Conservation (phyloP, 805 yeast genomes). For the Ascoidea asiatica region DNA sequence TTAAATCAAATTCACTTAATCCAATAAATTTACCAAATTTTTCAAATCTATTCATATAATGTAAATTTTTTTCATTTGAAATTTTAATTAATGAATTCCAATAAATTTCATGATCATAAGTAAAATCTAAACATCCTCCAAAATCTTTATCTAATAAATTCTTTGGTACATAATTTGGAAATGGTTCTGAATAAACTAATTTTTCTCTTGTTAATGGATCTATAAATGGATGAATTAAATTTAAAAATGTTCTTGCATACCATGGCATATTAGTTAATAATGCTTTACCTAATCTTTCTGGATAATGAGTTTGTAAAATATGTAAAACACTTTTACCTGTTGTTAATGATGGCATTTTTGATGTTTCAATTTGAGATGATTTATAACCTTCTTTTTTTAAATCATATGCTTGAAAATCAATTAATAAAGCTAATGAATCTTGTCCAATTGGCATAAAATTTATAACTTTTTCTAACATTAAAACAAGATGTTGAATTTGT, state of each 20-base stretch:
- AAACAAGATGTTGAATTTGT: slow-evolving; percentile 94
- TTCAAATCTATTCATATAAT: slow-evolving; percentile 55
- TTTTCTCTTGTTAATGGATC: slow-evolving; percentile 94
- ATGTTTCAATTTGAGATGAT: slow-evolving; percentile 22
- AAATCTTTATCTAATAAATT: slow-evolving; percentile 74
- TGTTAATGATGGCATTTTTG: slow-evolving; percentile 78
- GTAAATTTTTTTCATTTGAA: slow-evolving; percentile 42
- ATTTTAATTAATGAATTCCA: slow-evolving; percentile 61
- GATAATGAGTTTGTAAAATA: slow-evolving; percentile 93
- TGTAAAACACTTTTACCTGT: slow-evolving; percentile 86
- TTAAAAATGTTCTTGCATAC: slow-evolving; percentile 85
- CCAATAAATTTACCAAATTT: slow-evolving; percentile 65
- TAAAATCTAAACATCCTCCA: slow-evolving; percentile 79
- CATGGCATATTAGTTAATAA: slow-evolving; percentile 86
- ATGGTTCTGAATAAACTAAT: slow-evolving; percentile 83
- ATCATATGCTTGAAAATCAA: slow-evolving; percentile 73
- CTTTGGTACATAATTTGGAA: slow-evolving; percentile 65
- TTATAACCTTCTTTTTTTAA: slow-evolving; percentile 43
- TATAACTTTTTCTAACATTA: slow-evolving; percentile 81
- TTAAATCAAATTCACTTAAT: slow-evolving; percentile 67
- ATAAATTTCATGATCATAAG: slow-evolving; percentile 65
- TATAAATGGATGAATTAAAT: slow-evolving; percentile 86
- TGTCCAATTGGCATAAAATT: slow-evolving; percentile 96
- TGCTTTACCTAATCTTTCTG: slow-evolving; percentile 92
- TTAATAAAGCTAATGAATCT: slow-evolving; percentile 80